Base-by-base conservation (phyloP, 1,139 yeast species). In the Yamadazyma taylorii region DNA sequence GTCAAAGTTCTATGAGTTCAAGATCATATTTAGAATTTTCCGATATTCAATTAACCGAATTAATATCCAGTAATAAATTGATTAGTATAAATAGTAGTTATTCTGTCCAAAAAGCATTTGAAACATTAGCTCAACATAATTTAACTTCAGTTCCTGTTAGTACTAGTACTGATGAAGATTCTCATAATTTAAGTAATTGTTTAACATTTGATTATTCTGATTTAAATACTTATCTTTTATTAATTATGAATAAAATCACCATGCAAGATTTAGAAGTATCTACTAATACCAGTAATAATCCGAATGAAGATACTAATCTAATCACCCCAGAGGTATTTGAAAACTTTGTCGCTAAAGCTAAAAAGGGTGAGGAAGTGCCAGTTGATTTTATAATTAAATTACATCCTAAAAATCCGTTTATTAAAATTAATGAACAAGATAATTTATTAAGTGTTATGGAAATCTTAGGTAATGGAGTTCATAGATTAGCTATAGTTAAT, bases 161-260 rank as follows among this genome's bases (percentile, higher is more conserved):
- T 73, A 72, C 56, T 66, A 70, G 53, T 45, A 67, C 50, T 5
- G 52, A 56, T 30, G 31, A 33, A 4, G 53, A 52, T 38, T 38
- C 70, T 3, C 65, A 72, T 34, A 84, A 78, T 50, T 66, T 81
- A 48, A 47, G 55, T 31, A 77, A 83, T 48, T 85, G 94, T 52
- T 66, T 81, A 41, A 85, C 96, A 1, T 92, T 92, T 61, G 97
- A 92, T 61, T 92, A 88, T 61, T 78, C 94, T 22, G 97, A 92
- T 61, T 73, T 92, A 58, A 89, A 87, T 55, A 82, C 97, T 9
- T 89, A 88, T 58, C 66, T 87, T 47, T 66, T 87, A 46, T 65
- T 87, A 45, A 85, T 87, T 17, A 71, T 86, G 70, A 85, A 88
- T 50, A 82, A 80, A 52, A 71, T 81, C 23, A 62, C 62, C 19